Conservation (phyloP, 1,284 basidiomycete species). For the Trametes polyzona region DNA sequence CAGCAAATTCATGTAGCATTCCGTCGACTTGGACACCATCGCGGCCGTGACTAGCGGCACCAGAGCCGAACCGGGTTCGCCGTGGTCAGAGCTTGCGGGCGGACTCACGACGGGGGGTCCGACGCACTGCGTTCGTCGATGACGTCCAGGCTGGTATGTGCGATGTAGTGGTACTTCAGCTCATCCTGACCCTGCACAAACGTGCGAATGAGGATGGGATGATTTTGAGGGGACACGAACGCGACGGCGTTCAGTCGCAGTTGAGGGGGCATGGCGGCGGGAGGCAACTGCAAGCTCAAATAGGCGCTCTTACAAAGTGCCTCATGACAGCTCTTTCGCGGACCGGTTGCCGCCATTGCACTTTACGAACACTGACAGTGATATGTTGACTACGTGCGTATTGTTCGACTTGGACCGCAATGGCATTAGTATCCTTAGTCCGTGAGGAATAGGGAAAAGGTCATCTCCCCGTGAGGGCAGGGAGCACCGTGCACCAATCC, state of each 20-base stretch:
- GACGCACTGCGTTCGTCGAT: conserved; percentile 69
- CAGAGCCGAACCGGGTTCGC: background rate
- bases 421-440: too few relatives aligned
- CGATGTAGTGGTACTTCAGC: conserved; percentile 82
- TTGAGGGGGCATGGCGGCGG: conserved; percentile 56
- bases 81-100: conserved; percentile 6
- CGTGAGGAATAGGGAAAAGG: too few relatives aligned
- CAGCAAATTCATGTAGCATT: conserved; percentile 78
- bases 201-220: conserved; percentile 76
- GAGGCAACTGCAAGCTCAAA: background rate
- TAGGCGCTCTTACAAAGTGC: too few relatives aligned
- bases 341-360: too few relatives aligned
- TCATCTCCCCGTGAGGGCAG: too few relatives aligned
- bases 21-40: conserved; percentile 57
- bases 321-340: too few relatives aligned
- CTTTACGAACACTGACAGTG: too few relatives aligned
- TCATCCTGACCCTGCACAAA: conserved; percentile 64
- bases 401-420: too few relatives aligned
- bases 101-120: conserved; percentile 10
- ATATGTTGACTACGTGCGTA: too few relatives aligned
- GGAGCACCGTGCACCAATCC: too few relatives aligned
- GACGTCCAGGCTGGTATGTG: conserved; percentile 79
- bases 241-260: conserved; percentile 77
- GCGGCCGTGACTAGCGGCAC: conserved; percentile 46
- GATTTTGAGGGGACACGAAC: conserved; percentile 80